These are phyloP conservation scores for Aspergillus sclerotioniger DNA, from an alignment of 495 filamentous ascomycete genomes.

Conservation along the genomic window DNA sequence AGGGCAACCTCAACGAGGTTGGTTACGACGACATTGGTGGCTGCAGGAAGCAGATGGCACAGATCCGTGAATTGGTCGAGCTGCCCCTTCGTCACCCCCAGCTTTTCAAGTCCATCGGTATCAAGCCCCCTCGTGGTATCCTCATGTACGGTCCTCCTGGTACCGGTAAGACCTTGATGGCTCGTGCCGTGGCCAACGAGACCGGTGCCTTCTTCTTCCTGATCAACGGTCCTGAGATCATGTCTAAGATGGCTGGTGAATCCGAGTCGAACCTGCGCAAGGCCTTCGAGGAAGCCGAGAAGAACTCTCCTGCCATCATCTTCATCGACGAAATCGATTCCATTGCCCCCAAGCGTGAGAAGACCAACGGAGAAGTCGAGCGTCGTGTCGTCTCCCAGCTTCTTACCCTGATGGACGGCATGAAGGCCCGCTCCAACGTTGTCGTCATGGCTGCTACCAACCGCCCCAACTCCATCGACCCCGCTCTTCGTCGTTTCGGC, in stretches of 20 bases:
- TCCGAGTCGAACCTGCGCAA: slow-evolving; percentile 97
- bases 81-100: slow-evolving; percentile 93
- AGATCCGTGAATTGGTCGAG: slow-evolving; percentile 98
- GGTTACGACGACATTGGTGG: slow-evolving; percentile 99
- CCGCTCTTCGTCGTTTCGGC: slow-evolving; percentile 87
- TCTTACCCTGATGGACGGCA: slow-evolving; percentile 97
- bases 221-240: slow-evolving; percentile 98
- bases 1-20: slow-evolving; percentile 98
- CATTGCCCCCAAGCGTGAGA: slow-evolving; percentile 98
- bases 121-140: slow-evolving; percentile 98
- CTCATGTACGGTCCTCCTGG: slow-evolving; percentile 95
- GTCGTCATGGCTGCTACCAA: slow-evolving; percentile 99
- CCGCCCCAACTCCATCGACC: slow-evolving; percentile 94
- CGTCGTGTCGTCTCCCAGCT: slow-evolving; percentile 97
- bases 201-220: slow-evolving; percentile 99
- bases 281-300: slow-evolving; percentile 98
- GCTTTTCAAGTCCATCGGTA: slow-evolving; percentile 99
- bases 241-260: slow-evolving; percentile 99
- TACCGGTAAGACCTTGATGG: slow-evolving; percentile 99
- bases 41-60: slow-evolving; percentile 99
- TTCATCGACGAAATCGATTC: slow-evolving; percentile 99
- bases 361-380: slow-evolving; percentile 99
- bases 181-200: slow-evolving; percentile 97
- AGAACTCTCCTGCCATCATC: slow-evolving; percentile 98
- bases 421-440: slow-evolving; percentile 98